phyloP scores from a whole-genome alignment of 2,329 filamentous ascomycete species.

The Talaromyces sp. region DNA sequence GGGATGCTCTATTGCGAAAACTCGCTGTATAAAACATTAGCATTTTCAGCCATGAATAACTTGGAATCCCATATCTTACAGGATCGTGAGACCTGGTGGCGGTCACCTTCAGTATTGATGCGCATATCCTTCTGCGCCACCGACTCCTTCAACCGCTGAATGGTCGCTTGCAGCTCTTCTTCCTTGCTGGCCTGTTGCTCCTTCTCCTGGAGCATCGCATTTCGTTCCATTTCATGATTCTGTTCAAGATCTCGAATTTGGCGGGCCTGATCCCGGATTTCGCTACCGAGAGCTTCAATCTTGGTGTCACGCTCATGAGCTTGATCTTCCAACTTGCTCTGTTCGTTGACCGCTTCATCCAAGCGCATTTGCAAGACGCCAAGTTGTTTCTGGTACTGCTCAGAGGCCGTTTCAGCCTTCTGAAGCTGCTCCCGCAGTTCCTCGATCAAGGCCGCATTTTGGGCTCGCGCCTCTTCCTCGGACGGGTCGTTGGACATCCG shows the following conservation, averaged over 20 bases:
- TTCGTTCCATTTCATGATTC: slow-evolving; percentile 88
- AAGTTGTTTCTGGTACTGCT: slow-evolving; percentile 80
- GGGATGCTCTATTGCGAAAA: slow-evolving; percentile 58
- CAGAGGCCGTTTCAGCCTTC: slow-evolving; percentile 75
- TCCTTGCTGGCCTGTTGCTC: slow-evolving; percentile 82
- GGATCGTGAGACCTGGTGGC: slow-evolving; percentile 54
- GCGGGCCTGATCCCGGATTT: slow-evolving; percentile 79
- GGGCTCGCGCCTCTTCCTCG: slow-evolving; percentile 75
- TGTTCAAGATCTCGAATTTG: slow-evolving; percentile 89
- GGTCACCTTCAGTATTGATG: slow-evolving; percentile 54
- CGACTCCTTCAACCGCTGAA: slow-evolving; percentile 88
- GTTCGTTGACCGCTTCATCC: slow-evolving; percentile 81
- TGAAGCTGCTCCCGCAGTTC: slow-evolving; percentile 82
- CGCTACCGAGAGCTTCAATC: slow-evolving; percentile 77
- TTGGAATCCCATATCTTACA: slow-evolving; percentile 43
- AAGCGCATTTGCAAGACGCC: slow-evolving; percentile 83
- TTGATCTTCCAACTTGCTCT: slow-evolving; percentile 82
- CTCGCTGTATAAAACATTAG: slow-evolving; percentile 39
- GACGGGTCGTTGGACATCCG: slow-evolving; percentile 53
- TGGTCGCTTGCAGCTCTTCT: slow-evolving; percentile 86
- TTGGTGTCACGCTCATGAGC: slow-evolving; percentile 84
- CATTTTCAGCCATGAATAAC: neutral
- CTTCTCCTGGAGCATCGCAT: slow-evolving; percentile 85
- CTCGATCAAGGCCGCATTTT: slow-evolving; percentile 76
- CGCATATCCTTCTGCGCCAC: slow-evolving; percentile 72